A percentile compares a stretch with the other conserved stretches of the same genome.
Evolutionary conservation across 495 filamentous ascomycete genomes (phyloP).

Genomic region (Neurospora africana): DNA sequence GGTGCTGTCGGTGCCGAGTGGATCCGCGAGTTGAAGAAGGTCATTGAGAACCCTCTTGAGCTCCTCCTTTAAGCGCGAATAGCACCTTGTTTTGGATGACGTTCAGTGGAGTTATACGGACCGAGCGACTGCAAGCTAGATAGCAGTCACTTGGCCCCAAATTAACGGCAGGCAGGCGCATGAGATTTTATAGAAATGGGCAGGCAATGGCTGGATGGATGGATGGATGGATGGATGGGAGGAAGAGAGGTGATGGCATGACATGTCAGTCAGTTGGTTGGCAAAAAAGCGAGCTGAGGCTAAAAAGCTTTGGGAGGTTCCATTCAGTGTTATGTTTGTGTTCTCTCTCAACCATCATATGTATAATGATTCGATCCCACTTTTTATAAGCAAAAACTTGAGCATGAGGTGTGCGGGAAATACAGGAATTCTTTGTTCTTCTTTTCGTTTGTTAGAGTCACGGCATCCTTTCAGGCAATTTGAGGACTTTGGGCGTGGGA

Average conservation of each 20-base stretch:
- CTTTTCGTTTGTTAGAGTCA: background rate
- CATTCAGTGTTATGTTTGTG: background rate
- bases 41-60: conserved; percentile 92
- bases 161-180: background rate
- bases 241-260: background rate
- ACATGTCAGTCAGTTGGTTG: background rate
- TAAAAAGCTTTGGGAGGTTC: background rate
- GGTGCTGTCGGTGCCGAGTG: conserved; percentile 96
- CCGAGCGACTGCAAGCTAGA: background rate
- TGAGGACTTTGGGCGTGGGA: background rate
- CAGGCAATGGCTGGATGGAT: background rate
- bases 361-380: background rate
- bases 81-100: background rate
- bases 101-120: background rate
- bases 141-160: background rate
- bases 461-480: background rate
- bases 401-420: background rate
- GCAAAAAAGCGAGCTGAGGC: background rate
- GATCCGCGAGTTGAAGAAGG: conserved; percentile 94
- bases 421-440: background rate
- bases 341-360: background rate
- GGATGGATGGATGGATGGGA: background rate
- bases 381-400: background rate
- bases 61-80: conserved; percentile 60
- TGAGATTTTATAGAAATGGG: background rate